These are phyloP conservation scores for Drechslerella dactyloides DNA, from an alignment of 2,329 filamentous ascomycete genomes.

Conservation along the genomic window DNA sequence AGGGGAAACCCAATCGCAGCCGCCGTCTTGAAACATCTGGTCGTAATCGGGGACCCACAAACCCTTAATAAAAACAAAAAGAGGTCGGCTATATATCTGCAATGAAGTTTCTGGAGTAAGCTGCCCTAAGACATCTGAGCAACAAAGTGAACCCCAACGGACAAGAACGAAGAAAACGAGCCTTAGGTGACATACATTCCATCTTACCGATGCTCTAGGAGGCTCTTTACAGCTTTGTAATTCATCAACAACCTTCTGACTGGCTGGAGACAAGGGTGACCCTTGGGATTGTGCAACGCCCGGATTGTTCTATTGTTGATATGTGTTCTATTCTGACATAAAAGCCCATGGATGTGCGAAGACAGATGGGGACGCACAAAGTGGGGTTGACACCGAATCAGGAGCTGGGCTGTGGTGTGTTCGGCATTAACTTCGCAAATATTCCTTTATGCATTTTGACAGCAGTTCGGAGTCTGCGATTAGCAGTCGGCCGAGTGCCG, in stretches of 20 bases:
- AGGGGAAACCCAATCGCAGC: no score
- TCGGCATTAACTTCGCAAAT: no score
- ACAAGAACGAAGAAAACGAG: not conserved
- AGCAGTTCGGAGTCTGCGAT: no score
- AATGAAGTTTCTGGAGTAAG: no score
- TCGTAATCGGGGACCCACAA: constrained; percentile 8
- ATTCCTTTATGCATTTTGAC: no score
- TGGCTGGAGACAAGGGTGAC: not conserved
- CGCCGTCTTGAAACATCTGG: not conserved
- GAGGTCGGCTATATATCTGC: not conserved
- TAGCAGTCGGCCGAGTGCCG: no score
- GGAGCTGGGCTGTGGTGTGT: no score
- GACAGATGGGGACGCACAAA: no score
- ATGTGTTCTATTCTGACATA: no score
- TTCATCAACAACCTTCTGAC: not conserved
- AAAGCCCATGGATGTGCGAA: no score
- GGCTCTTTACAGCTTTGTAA: not conserved
- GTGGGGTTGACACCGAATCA: no score
- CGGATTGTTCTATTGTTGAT: no score
- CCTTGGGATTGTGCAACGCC: not conserved
- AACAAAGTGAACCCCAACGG: not conserved
- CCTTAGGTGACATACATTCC: not conserved
- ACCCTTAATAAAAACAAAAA: not conserved
- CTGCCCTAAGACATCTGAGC: not conserved
- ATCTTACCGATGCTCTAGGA: not conserved